These are phyloP conservation scores for Phytophthora brassicae DNA, from an alignment of 352 stramenopile species.

Conservation along the genomic window DNA sequence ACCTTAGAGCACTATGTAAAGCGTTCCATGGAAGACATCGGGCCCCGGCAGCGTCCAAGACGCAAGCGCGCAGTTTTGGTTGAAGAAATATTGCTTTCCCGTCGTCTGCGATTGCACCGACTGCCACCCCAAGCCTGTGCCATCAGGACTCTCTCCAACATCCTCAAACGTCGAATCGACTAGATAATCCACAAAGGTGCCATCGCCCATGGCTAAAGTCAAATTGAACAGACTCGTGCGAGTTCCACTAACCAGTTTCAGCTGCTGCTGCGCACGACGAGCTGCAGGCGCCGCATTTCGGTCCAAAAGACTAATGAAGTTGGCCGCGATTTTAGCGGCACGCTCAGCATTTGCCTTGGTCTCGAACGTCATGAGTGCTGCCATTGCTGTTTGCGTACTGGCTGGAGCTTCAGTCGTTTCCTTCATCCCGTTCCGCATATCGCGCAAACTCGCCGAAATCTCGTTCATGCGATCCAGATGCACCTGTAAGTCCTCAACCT, in stretches of 20 bases:
- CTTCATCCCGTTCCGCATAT: conserved; percentile 48
- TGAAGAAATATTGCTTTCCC: conserved; percentile 85
- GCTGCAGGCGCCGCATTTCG: conserved; percentile 34
- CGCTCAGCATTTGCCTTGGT: conserved; percentile 57
- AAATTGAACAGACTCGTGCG: conserved; percentile 52
- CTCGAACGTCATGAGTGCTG: conserved; percentile 52
- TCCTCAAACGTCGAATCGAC: conserved; percentile 67
- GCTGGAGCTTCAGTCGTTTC: conserved; percentile 41
- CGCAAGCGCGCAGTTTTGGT: conserved; percentile 70
- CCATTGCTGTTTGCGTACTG: conserved; percentile 50
- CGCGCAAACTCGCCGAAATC: conserved; percentile 60
- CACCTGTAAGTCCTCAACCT: conserved; percentile 66
- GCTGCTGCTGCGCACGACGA: conserved; percentile 34
- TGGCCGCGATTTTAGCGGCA: conserved; percentile 57
- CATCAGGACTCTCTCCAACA: conserved; percentile 43
- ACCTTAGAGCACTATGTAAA: conserved; percentile 77
- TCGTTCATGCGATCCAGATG: conserved; percentile 78
- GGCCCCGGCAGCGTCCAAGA: conserved; percentile 74
- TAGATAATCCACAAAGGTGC: conserved; percentile 68
- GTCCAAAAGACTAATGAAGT: conserved; percentile 54
- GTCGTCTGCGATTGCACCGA: conserved; percentile 71
- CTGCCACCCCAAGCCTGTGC: conserved; percentile 53
- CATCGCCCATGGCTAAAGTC: conserved; percentile 63
- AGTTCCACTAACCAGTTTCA: conserved; percentile 23
- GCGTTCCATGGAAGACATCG: conserved; percentile 51